Conservation (phyloP, 176 grass and related monocot genomes). For the Elymus sibiricus region DNA sequence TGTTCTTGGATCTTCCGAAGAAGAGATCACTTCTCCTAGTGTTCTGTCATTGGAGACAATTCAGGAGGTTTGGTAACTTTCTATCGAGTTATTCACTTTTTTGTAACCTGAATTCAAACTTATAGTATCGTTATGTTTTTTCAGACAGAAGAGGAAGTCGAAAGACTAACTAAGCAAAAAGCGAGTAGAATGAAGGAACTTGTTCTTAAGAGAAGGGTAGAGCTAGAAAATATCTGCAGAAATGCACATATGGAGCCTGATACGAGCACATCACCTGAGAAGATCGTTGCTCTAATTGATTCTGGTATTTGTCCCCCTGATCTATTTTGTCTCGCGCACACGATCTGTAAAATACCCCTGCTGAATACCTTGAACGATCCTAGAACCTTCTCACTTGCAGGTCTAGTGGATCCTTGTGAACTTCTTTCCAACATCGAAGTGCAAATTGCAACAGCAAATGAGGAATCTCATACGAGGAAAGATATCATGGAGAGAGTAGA, state of each 20-base stretch:
- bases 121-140: constrained; percentile 17
- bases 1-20: constrained; percentile 58
- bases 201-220: constrained; percentile 87
- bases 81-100: constrained; percentile 6
- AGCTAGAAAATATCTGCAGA: constrained; percentile 90
- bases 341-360: constrained; percentile 9
- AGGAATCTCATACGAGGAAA: constrained; percentile 76
- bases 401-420: constrained; percentile 94
- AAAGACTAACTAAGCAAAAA: constrained; percentile 72
- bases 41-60: constrained; percentile 73
- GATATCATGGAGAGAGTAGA: constrained; percentile 80
- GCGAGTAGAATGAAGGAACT: constrained; percentile 96
- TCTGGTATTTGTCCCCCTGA: constrained; percentile 53
- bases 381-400: constrained; percentile 36
- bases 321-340: neutral
- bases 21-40: constrained; percentile 58
- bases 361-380: constrained; percentile 26
- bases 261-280: constrained; percentile 83
- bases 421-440: constrained; percentile 82
- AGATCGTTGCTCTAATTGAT: constrained; percentile 77
- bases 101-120: constrained; percentile 4
- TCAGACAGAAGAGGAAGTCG: constrained; percentile 79
- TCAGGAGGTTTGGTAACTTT: constrained; percentile 51
- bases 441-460: constrained; percentile 76
- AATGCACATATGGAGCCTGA: constrained; percentile 76